These are phyloP conservation scores for Cymbopogon flexuosus DNA, from an alignment of 202 grass and related monocot genomes.

Conservation along the genomic window DNA sequence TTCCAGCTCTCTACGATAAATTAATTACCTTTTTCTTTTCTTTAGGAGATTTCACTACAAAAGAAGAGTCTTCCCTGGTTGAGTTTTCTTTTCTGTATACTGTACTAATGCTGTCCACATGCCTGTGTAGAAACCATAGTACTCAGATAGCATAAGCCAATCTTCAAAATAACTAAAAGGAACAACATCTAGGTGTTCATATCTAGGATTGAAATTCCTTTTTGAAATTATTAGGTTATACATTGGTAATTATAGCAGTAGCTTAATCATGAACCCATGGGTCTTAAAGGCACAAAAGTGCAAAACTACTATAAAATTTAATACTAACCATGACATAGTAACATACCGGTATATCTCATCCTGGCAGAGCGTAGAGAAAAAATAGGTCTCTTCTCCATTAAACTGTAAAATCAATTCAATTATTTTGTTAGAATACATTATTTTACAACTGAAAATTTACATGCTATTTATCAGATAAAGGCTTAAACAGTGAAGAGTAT, in stretches of 20 bases:
- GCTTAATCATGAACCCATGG: conserved; percentile 19
- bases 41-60: conserved; percentile 64
- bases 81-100: conserved; percentile 55
- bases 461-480: background rate
- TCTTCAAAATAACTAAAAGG: conserved; percentile 3
- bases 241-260: background rate
- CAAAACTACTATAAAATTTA: background rate
- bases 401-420: conserved; percentile 52
- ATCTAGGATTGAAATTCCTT: background rate
- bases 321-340: conserved; percentile 16
- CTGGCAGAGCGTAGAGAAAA: conserved; percentile 69
- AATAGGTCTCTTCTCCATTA: conserved; percentile 66
- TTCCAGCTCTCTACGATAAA: conserved; percentile 23
- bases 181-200: conserved; percentile 1
- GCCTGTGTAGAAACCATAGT: conserved; percentile 41
- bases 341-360: conserved; percentile 80
- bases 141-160: background rate
- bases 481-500: background rate
- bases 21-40: conserved; percentile 78
- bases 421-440: background rate
- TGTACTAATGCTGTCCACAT: conserved; percentile 60
- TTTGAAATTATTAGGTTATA: conserved; percentile 11
- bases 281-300: background rate
- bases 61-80: conserved; percentile 51
- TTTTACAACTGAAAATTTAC: conserved; percentile 5